Evolutionary conservation across 257 asterid species (phyloP).

Genomic region (Paulownia fortunei): DNA sequence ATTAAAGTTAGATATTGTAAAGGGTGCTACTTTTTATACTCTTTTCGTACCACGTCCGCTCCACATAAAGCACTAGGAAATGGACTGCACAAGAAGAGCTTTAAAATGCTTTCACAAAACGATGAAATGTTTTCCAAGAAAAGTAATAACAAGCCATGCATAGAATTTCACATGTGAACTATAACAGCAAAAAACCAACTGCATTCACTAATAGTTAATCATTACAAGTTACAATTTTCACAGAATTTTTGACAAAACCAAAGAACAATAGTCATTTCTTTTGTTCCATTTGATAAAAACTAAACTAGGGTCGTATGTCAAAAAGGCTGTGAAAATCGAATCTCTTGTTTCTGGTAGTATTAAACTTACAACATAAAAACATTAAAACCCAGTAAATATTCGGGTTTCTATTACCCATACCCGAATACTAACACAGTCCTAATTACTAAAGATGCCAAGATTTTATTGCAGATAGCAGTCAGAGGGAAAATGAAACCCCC

Average conservation of each 20-base stretch:
- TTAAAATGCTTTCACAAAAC: background rate
- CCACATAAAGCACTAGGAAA: background rate
- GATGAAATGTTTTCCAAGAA: background rate
- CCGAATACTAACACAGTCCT: constrained; percentile 9
- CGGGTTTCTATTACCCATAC: constrained; percentile 26
- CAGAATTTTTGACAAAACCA: constrained; percentile 61
- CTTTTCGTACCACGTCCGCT: background rate
- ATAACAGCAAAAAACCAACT: background rate
- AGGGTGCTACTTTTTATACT: constrained; percentile 40
- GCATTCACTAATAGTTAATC: constrained; percentile 21
- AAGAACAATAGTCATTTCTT: constrained; percentile 7
- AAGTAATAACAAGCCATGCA: background rate
- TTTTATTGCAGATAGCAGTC: background rate
- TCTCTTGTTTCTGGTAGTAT: constrained; percentile 25
- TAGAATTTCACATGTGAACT: background rate
- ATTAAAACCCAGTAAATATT: constrained; percentile 2
- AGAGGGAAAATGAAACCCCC: background rate
- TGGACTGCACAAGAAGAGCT: background rate
- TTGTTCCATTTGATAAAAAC: background rate
- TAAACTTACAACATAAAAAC: background rate
- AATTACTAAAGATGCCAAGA: background rate
- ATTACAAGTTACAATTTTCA: constrained; percentile 73
- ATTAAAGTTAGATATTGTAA: too few species aligned
- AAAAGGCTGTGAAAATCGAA: constrained; percentile 82
- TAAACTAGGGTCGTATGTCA: constrained; percentile 16